Percentiles rank a stretch among this genome's conserved stretches.
phyloP scores from a whole-genome alignment of 108 stramenopile genomes.

The Fistulifera pelliculosa region DNA sequence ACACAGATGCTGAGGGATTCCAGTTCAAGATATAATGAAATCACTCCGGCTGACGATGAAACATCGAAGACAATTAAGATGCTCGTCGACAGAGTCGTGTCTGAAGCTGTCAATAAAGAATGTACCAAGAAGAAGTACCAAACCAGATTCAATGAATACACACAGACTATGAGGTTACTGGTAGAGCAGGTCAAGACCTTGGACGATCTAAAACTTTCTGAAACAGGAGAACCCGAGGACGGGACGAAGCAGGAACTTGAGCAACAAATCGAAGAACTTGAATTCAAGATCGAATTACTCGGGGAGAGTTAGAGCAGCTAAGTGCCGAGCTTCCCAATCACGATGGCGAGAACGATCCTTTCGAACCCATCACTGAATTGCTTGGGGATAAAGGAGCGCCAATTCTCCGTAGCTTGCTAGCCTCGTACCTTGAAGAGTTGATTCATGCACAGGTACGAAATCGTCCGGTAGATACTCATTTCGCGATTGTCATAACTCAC shows the following conservation, averaged over 20 bases:
- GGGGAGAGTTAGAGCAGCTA: slow-evolving; percentile 54
- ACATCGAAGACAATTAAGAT: slow-evolving; percentile 57
- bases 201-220: slow-evolving; percentile 18
- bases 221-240: slow-evolving; percentile 8
- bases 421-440: slow-evolving; percentile 45
- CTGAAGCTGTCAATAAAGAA: slow-evolving; percentile 39
- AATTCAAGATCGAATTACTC: slow-evolving; percentile 72
- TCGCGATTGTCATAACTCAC: no score
- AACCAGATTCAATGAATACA: slow-evolving; percentile 51
- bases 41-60: slow-evolving; percentile 13
- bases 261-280: slow-evolving; percentile 51
- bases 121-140: slow-evolving; percentile 39
- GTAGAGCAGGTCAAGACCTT: slow-evolving; percentile 50
- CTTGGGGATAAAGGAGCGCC: slow-evolving; percentile 44
- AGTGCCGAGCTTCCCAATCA: slow-evolving; percentile 30
- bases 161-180: slow-evolving; percentile 53
- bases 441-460: slow-evolving; percentile 45
- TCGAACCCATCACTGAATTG: slow-evolving; percentile 22
- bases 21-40: background rate
- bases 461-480: background rate
- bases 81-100: slow-evolving; percentile 55
- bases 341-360: slow-evolving; percentile 12
- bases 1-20: background rate
- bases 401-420: slow-evolving; percentile 45
- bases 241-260: slow-evolving; percentile 18